Base-by-base conservation (phyloP, 257 asterid species). In the Plantago major region DNA sequence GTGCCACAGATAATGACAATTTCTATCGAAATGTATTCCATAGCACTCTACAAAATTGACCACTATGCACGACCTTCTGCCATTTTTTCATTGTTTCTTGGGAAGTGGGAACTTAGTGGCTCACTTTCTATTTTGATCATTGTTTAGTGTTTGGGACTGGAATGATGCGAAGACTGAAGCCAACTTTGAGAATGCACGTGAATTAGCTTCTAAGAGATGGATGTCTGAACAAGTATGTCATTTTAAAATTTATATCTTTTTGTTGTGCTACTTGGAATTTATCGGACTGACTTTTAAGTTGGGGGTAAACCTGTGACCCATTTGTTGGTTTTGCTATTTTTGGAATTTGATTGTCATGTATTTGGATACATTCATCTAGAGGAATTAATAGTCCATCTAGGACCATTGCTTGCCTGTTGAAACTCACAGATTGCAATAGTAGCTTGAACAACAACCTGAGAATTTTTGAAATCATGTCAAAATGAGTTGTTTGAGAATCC, bases 141-240 rank as follows among this genome's bases (percentile, higher is more conserved):
- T 67, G 30, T 71, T 17, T 47, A 93, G 99, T 68, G 78, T 93
- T 45, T 93, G 99, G 99, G 96, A 93, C 74, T 89, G 95, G 99
- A 75, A 66, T 43, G 81, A 82, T 7, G 72, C 74, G 19, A 75
- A 67, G 63, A 74, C 73, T 30, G 94, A 74, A 46, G 89, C 80
- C 56, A 84, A 67, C 76, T 81, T 89, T 38, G 95, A 83, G 77
- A 75, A 83, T 69, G 96, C 99, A 57, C 97, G 99, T 10, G 30
- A 78, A 16, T 74, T 85, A 72, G 95, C 97, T 38, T 89, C 97
- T 10, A 72, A 85, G 57, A 79, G 91, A 79, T 93, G 99, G 99
- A 55, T 79, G 6, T 58, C 72, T 44, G 88, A 78, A 73, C 58
- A 78, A 19, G 98, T 84, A 78, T 17, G 95, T 56, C 19, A 40